phyloP scores from a whole-genome alignment of 202 grass and related monocot species.

The Bolboschoenoplectus hybrid region DNA sequence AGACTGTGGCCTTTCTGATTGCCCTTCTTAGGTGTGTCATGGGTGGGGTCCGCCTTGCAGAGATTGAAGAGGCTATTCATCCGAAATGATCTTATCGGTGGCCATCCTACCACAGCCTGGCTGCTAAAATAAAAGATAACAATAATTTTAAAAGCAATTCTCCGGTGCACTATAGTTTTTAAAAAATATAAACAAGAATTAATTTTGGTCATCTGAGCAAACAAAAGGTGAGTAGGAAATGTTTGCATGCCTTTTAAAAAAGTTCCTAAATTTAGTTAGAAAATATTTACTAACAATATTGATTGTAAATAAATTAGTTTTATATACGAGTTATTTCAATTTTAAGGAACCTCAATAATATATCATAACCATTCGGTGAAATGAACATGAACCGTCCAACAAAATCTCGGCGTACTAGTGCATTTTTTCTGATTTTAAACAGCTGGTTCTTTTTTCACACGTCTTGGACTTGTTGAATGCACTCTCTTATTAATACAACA shows the following conservation, averaged over 20 bases:
- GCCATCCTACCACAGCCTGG: constrained; percentile 54
- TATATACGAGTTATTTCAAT: neutral
- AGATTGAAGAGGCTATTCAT: constrained; percentile 53
- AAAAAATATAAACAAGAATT: neutral
- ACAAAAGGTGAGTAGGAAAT: neutral
- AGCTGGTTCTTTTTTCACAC: neutral
- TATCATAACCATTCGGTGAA: neutral
- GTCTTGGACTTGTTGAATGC: neutral
- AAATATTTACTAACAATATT: neutral
- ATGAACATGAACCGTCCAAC: neutral
- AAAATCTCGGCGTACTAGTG: neutral
- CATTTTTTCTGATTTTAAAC: neutral
- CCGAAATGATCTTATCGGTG: constrained; percentile 45
- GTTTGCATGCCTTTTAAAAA: neutral
- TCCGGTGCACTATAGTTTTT: neutral
- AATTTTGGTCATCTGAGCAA: neutral
- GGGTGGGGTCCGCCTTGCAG: constrained; percentile 29
- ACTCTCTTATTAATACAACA: neutral
- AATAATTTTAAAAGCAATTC: neutral
- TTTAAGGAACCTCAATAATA: neutral
- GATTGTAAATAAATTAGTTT: neutral
- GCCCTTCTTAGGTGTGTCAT: constrained; percentile 27
- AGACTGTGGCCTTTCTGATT: neutral
- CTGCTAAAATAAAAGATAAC: constrained; percentile 36
- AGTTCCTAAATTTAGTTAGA: neutral